Percentiles rank a stretch among this genome's conserved stretches.
phyloP scores from a whole-genome alignment of 116 monocot species.

The Zostera marina region DNA sequence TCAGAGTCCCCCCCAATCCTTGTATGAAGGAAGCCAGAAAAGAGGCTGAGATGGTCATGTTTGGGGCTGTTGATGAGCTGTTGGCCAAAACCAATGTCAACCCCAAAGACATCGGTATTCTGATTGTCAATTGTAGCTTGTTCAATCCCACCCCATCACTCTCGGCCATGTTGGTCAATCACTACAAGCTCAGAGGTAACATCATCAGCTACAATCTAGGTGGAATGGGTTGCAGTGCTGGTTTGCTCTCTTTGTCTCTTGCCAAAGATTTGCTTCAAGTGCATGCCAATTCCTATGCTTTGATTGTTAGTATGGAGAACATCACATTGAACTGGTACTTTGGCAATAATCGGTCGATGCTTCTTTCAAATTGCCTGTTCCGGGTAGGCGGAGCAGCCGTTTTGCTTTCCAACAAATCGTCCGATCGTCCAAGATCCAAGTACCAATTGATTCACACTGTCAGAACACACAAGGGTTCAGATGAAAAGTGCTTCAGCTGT shows the following conservation, averaged over 20 bases:
- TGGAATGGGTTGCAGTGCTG: slow-evolving; percentile 8
- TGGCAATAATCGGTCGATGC: slow-evolving; percentile 8
- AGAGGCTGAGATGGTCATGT: slow-evolving; percentile 10
- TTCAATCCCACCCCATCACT: slow-evolving; percentile 12
- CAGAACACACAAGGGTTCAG: slow-evolving; percentile 5
- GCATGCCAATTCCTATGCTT: not conserved
- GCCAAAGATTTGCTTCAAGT: slow-evolving; percentile 9
- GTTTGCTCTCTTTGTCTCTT: slow-evolving; percentile 6
- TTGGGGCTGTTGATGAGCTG: slow-evolving; percentile 2
- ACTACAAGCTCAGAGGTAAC: slow-evolving; percentile 11
- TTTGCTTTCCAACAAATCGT: slow-evolving; percentile 3
- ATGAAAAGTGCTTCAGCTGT: slow-evolving; percentile 7
- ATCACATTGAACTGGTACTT: slow-evolving; percentile 12
- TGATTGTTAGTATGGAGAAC: slow-evolving; percentile 12
- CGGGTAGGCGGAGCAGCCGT: slow-evolving; percentile 10
- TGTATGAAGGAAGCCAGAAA: slow-evolving; percentile 2
- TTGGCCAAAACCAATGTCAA: not conserved
- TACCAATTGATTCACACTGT: slow-evolving; percentile 5
- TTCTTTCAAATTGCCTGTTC: slow-evolving; percentile 10
- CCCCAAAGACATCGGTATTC: slow-evolving; percentile 8
- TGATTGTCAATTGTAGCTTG: slow-evolving; percentile 7
- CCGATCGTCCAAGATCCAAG: slow-evolving; percentile 2
- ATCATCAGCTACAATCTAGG: slow-evolving; percentile 7
- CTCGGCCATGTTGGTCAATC: slow-evolving; percentile 11
- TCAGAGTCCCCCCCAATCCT: not conserved